Conservation (phyloP, 805 yeast species). For the Scheffersomyces amazonensis region DNA sequence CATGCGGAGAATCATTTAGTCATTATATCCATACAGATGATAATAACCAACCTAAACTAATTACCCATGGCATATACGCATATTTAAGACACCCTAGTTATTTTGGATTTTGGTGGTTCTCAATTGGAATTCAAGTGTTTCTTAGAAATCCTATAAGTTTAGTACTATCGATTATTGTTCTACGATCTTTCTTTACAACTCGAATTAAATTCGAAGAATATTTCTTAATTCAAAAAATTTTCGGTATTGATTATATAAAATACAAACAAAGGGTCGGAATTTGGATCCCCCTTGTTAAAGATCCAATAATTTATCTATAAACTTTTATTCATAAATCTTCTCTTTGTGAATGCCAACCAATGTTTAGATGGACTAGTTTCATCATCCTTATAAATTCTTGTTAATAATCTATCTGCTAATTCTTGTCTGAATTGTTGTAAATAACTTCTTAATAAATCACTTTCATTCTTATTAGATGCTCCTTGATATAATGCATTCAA, state of each 20-base stretch:
- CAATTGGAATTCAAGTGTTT: constrained; percentile 27
- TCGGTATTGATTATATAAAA: constrained; percentile 23
- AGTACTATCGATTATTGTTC: constrained; percentile 12
- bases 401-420: constrained; percentile 74
- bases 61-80: constrained; percentile 31
- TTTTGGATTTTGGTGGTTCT: constrained; percentile 33
- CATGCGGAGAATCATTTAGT: constrained; percentile 33
- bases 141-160: constrained; percentile 20
- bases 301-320: constrained; percentile 31
- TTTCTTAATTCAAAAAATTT: constrained; percentile 20
- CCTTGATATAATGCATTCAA: constrained; percentile 75
- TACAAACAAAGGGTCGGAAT: constrained; percentile 21
- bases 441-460: constrained; percentile 76
- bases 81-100: constrained; percentile 37
- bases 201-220: constrained; percentile 36
- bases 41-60: constrained; percentile 12
- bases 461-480: constrained; percentile 71
- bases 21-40: constrained; percentile 25
- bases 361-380: constrained; percentile 70
- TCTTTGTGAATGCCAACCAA: constrained; percentile 95
- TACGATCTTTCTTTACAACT: constrained; percentile 23
- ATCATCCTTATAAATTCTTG: constrained; percentile 60
- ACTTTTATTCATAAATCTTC: constrained; percentile 93
- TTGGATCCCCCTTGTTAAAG: constrained; percentile 25
- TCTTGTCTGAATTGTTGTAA: constrained; percentile 95